Evolutionary conservation across 192 early-diverging fungal genomes (phyloP), one percentile per base, ranked within the genome.

Genomic region (Tieghemiomyces parasiticus): DNA sequence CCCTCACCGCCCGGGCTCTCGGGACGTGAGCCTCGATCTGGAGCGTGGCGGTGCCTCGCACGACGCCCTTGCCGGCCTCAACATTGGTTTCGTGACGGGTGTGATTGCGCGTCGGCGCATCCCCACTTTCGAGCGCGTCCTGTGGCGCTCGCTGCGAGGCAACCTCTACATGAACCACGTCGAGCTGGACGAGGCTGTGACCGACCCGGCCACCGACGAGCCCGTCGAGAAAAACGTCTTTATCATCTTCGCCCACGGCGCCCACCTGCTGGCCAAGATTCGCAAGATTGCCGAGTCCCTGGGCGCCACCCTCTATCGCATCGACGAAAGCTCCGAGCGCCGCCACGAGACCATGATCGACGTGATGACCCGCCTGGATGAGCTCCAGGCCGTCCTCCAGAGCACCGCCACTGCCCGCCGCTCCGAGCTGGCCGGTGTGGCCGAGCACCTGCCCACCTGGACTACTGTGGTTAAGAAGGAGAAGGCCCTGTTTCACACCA

Each of bases 241-340:
- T 66, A 85, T 93, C 58, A 90, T 99, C 61, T 99, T 99, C 82
- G 92, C 94, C 10, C 96, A 99, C 63, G 96, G 96, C 53, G 73
- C 77, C 55, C 87, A 93, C 66, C 78, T 97, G 63, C 72, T 95
- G 33, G 78, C 77, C 65, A 92, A 96, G 60, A 93, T 95, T 55
- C 77, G 71, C 59, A 96, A 92, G 75, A 94, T 99, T 45, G 82
- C 90, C 52, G 94, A 99, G 67, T 87, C 84, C 63, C 71, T 97
- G 67, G 96, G 96, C 22, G 96, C 91, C 16, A 97, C 92, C 24
- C 71, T 97, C 25, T 97, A 99, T 70, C 75, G 82, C 9, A 86
- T 97, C 31, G 89, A 94, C 64, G 78, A 82, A 49, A 78, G 77
- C 53, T 55, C 77, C 24, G 93, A 96, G 64, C 86, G 87, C 61